Evolutionary conservation across 768 basidiomycete species (phyloP).

Genomic region (Mycena metata): DNA sequence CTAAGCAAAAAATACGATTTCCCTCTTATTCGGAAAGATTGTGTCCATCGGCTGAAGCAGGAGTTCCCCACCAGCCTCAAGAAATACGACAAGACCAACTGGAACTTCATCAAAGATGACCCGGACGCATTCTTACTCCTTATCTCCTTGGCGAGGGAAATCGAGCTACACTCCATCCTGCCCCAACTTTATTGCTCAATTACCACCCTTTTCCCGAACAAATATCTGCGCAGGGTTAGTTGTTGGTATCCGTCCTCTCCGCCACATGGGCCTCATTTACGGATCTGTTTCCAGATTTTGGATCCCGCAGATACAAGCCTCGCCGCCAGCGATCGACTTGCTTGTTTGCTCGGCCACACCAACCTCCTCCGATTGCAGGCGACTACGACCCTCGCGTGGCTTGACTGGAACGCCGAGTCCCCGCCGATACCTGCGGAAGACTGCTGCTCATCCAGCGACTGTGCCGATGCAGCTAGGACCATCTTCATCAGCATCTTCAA

Average conservation of each 20-base stretch:
- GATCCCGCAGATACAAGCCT: neutral
- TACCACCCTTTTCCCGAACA: neutral
- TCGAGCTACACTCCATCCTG: slow-evolving; percentile 11
- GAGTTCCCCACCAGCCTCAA: neutral
- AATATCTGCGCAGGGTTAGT: slow-evolving; percentile 6
- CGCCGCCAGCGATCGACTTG: neutral
- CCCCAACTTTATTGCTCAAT: slow-evolving; percentile 7
- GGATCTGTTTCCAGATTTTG: neutral
- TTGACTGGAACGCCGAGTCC: neutral
- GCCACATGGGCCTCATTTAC: too few species aligned
- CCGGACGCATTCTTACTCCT: neutral
- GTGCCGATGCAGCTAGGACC: neutral
- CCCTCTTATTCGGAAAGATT: slow-evolving; percentile 22
- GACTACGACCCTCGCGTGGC: neutral
- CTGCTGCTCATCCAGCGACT: neutral
- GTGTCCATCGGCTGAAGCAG: slow-evolving; percentile 1
- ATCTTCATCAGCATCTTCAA: neutral
- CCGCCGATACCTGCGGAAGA: neutral
- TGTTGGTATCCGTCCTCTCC: neutral
- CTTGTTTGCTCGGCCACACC: slow-evolving; percentile 10
- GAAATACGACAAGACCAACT: neutral
- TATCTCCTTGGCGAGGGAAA: neutral
- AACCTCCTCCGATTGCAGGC: slow-evolving; percentile 13
- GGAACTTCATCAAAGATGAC: neutral
- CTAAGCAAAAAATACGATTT: slow-evolving; percentile 3